These are phyloP conservation scores for Xylaria arbuscula DNA, from an alignment of 2,329 filamentous ascomycete genomes.

Conservation along the genomic window DNA sequence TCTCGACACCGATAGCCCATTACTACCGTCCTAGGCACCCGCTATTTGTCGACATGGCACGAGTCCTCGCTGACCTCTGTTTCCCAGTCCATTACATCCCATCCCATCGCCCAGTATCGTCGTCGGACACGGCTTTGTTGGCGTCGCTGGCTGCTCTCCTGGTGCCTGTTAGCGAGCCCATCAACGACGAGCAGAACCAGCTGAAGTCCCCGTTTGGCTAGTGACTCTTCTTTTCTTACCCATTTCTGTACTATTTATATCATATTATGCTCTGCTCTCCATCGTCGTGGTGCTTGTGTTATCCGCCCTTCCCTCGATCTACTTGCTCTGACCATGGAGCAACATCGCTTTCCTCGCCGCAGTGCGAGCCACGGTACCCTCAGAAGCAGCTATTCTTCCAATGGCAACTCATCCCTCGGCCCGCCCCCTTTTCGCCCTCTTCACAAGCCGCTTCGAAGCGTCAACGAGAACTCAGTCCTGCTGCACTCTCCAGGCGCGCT, in stretches of 20 bases:
- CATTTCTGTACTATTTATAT: conserved; percentile 45
- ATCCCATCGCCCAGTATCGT: conserved; percentile 33
- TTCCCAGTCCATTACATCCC: conserved; percentile 17
- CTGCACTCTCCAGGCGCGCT: conserved; percentile 64
- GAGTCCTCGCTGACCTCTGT: conserved; percentile 20
- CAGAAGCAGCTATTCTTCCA: conserved; percentile 45
- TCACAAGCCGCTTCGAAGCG: conserved; percentile 56
- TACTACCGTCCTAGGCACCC: neutral
- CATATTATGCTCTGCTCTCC: conserved; percentile 40
- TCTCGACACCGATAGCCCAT: neutral
- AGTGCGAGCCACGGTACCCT: conserved; percentile 51
- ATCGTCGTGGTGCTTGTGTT: conserved; percentile 26
- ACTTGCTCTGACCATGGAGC: conserved; percentile 44
- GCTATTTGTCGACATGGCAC: conserved; percentile 20
- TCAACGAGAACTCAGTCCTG: conserved; percentile 57
- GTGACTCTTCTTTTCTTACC: conserved; percentile 40
- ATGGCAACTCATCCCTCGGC: conserved; percentile 38
- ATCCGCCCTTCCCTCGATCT: conserved; percentile 21
- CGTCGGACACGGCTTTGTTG: conserved; percentile 34
- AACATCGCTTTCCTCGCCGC: conserved; percentile 47
- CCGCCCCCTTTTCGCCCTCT: conserved; percentile 45
- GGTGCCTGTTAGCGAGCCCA: conserved; percentile 33
- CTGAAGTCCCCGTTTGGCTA: conserved; percentile 27
- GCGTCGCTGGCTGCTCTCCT: conserved; percentile 34
- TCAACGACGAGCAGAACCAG: conserved; percentile 33